These are phyloP conservation scores for Onygenales sp. DNA, from an alignment of 2,329 filamentous ascomycete species.

Conservation along the genomic window DNA sequence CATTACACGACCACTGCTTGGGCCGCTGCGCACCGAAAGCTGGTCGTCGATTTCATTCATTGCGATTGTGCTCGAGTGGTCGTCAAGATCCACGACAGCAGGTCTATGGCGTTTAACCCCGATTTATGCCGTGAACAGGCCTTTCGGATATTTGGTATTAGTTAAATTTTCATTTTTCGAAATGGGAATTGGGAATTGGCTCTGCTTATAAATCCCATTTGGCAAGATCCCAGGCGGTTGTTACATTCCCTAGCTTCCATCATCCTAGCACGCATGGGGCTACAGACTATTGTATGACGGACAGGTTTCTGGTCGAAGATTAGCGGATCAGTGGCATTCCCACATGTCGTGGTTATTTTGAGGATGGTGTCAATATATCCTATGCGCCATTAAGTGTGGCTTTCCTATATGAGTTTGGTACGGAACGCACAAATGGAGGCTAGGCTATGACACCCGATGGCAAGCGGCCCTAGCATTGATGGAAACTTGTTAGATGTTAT, in stretches of 20 bases:
- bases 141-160: background rate
- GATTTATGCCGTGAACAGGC: background rate
- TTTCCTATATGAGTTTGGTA: background rate
- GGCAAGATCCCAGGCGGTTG: too few species aligned
- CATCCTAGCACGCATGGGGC: too few species aligned
- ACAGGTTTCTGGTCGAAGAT: too few species aligned
- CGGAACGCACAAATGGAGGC: background rate
- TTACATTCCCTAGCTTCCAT: too few species aligned
- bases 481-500: too few species aligned
- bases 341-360: background rate
- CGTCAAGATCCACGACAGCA: background rate
- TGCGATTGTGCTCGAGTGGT: background rate
- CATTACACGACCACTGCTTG: conserved; percentile 2
- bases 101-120: background rate
- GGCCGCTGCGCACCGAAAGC: background rate
- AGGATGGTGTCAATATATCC: background rate
- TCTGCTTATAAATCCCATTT: too few species aligned
- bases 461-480: background rate
- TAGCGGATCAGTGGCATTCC: too few species aligned
- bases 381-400: background rate
- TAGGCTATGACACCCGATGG: background rate
- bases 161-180: too few species aligned
- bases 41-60: background rate
- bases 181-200: too few species aligned
- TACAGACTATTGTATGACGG: too few species aligned